Evolutionary conservation across 257 asterid species (phyloP).

Genomic region (Linderniella brevidens): DNA sequence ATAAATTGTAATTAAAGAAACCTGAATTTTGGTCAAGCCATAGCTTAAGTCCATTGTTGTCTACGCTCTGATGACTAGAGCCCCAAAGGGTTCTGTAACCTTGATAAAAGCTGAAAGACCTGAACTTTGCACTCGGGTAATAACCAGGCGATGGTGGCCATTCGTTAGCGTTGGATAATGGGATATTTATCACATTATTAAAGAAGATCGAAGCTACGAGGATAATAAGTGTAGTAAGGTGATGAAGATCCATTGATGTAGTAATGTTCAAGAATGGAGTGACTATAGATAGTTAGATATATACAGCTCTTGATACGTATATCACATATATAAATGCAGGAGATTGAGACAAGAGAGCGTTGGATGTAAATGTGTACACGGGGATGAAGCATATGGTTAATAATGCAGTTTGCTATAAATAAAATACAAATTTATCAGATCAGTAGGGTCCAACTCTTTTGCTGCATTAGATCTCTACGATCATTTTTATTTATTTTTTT

Average conservation of each 20-base stretch:
- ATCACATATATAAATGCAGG: no score
- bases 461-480: constrained; percentile 6
- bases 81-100: constrained; percentile 75
- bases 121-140: constrained; percentile 5
- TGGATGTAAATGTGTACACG: constrained; percentile 20
- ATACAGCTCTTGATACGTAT: no score
- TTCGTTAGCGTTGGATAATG: constrained; percentile 25
- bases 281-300: no score
- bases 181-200: no score
- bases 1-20: background rate
- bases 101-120: constrained; percentile 45
- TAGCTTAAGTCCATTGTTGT: constrained; percentile 48
- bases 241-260: constrained; percentile 4
- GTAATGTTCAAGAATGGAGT: no score
- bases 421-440: constrained; percentile 3
- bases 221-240: no score
- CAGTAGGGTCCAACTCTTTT: constrained; percentile 21
- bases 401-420: constrained; percentile 24
- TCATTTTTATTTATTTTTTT: no score
- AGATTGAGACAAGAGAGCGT: constrained; percentile 14
- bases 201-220: constrained; percentile 29
- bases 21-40: constrained; percentile 88
- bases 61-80: constrained; percentile 38
- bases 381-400: constrained; percentile 19
- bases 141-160: constrained; percentile 5